These are phyloP conservation scores for Domatiomyces catenatus DNA, from an alignment of 2,329 filamentous ascomycete species.

Conservation along the genomic window DNA sequence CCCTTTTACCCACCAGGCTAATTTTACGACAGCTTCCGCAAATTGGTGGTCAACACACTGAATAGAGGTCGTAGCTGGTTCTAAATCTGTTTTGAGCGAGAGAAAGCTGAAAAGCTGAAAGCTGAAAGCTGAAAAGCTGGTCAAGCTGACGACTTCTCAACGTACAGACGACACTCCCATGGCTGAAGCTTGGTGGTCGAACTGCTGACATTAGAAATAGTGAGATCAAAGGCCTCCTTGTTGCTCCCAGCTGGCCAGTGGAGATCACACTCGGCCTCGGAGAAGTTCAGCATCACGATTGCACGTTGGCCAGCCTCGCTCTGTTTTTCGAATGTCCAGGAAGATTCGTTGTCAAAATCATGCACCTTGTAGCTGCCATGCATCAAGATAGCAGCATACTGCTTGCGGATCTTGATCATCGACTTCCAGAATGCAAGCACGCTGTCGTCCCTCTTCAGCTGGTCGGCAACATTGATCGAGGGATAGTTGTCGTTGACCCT, in stretches of 20 bases:
- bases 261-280: background rate
- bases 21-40: background rate
- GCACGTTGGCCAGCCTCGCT: background rate
- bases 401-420: conserved; percentile 43
- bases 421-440: conserved; percentile 47
- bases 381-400: conserved; percentile 46
- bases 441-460: conserved; percentile 27
- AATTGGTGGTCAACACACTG: background rate
- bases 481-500: conserved; percentile 48
- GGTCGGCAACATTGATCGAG: conserved; percentile 41
- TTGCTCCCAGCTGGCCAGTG: conserved; percentile 12
- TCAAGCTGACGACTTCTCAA: background rate
- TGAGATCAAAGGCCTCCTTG: conserved; percentile 6
- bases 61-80: background rate
- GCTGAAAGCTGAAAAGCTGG: too few relatives aligned
- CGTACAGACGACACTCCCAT: background rate
- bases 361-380: conserved; percentile 48
- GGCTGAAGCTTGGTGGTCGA: background rate
- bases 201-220: background rate
- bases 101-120: too few relatives aligned
- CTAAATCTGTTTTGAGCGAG: background rate
- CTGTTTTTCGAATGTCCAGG: conserved; percentile 1
- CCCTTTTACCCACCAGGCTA: background rate
- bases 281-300: conserved; percentile 2
- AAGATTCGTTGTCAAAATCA: conserved; percentile 17